A percentile compares a stretch with the other conserved stretches of the same genome.
These are phyloP conservation scores for Botrytis medusae DNA, from an alignment of 2,329 filamentous ascomycete genomes.

Conservation along the genomic window DNA sequence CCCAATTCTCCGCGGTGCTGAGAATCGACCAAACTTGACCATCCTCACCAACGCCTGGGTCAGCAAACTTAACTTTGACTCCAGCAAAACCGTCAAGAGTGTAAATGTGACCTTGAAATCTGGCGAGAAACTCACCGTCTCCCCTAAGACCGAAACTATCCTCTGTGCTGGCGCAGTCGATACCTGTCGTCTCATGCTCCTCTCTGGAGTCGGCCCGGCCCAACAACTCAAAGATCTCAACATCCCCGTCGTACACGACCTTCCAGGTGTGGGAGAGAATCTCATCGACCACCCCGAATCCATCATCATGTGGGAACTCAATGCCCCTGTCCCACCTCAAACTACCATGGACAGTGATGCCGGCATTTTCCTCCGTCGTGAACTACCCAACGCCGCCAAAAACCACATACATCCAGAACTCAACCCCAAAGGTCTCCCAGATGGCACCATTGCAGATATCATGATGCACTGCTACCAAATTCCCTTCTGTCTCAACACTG, in stretches of 20 bases:
- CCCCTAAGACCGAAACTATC: conserved; percentile 68
- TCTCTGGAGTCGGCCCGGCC: conserved; percentile 43
- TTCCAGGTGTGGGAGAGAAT: conserved; percentile 42
- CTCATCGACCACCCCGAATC: conserved; percentile 41
- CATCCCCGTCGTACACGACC: conserved; percentile 39
- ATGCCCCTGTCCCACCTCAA: conserved; percentile 43
- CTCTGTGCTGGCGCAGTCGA: conserved; percentile 43
- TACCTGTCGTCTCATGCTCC: conserved; percentile 43
- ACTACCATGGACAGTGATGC: conserved; percentile 53
- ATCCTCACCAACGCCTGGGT: conserved; percentile 88
- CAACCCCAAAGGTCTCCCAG: conserved; percentile 47
- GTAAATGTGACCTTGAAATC: conserved; percentile 63
- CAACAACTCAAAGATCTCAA: conserved; percentile 38
- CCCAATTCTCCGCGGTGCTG: conserved; percentile 79
- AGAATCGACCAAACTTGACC: conserved; percentile 80
- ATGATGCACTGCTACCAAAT: conserved; percentile 99
- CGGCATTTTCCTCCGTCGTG: conserved; percentile 71
- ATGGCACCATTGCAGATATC: conserved; percentile 76
- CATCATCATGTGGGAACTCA: conserved; percentile 53
- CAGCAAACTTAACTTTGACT: conserved; percentile 69
- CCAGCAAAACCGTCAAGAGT: conserved; percentile 68
- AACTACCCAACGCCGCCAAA: conserved; percentile 62
- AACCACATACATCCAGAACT: conserved; percentile 47
- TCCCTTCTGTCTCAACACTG: conserved; percentile 84
- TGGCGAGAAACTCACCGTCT: conserved; percentile 55